Conservation (phyloP, 768 basidiomycete genomes). For the Rhodotorula toruloides region DNA sequence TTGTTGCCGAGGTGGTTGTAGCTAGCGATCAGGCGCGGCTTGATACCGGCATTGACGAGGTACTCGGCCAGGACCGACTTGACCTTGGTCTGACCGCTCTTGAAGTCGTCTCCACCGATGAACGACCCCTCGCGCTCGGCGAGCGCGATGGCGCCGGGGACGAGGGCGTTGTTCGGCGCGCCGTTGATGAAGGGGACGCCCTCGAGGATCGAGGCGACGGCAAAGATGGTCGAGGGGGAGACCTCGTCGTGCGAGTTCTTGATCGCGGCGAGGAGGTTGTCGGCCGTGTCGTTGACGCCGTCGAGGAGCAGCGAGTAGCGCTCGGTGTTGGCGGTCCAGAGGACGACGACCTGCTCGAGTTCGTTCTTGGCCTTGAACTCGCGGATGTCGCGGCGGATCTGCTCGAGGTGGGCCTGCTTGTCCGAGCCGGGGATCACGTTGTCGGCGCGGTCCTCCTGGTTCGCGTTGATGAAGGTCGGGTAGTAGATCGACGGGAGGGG, state of each 20-base stretch:
- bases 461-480: slow-evolving; percentile 94
- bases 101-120: slow-evolving; percentile 96
- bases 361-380: slow-evolving; percentile 76
- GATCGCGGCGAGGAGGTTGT: slow-evolving; percentile 76
- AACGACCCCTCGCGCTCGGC: slow-evolving; percentile 83
- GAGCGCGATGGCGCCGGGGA: slow-evolving; percentile 87
- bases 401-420: slow-evolving; percentile 87
- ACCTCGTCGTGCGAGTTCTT: slow-evolving; percentile 81
- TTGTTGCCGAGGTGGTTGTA: slow-evolving; percentile 99
- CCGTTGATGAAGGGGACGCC: slow-evolving; percentile 86
- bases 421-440: slow-evolving; percentile 78
- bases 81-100: slow-evolving; percentile 87
- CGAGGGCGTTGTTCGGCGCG: slow-evolving; percentile 97
- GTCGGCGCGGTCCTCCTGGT: slow-evolving; percentile 93
- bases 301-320: slow-evolving; percentile 91
- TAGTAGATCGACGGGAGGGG: slow-evolving; percentile 85
- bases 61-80: slow-evolving; percentile 97
- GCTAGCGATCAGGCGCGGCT: slow-evolving; percentile 90
- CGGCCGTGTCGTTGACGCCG: slow-evolving; percentile 91
- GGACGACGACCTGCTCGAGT: slow-evolving; percentile 83
- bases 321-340: slow-evolving; percentile 98
- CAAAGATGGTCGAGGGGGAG: slow-evolving; percentile 93
- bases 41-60: slow-evolving; percentile 97
- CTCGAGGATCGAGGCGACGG: slow-evolving; percentile 91
- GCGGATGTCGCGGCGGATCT: slow-evolving; percentile 87